phyloP scores from a whole-genome alignment of 352 stramenopile genomes.

The Globisporangium barbulae region DNA sequence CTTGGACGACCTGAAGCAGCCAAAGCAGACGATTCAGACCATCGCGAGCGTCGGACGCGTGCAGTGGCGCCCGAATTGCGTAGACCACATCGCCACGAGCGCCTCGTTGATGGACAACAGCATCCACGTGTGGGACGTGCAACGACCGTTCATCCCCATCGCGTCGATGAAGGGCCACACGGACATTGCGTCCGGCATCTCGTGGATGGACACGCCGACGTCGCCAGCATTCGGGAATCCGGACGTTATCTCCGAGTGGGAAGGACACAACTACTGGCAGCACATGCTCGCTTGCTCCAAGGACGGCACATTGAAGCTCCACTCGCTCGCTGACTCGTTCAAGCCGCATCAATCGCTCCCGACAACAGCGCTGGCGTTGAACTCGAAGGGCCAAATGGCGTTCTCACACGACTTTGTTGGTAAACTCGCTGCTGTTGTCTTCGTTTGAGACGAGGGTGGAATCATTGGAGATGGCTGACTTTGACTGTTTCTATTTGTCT shows the following conservation, averaged over 20 bases:
- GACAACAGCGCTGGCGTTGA: slow-evolving; percentile 70
- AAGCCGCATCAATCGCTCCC: slow-evolving; percentile 80
- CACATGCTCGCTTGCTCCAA: slow-evolving; percentile 88
- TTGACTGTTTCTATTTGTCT: background rate
- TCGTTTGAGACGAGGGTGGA: background rate
- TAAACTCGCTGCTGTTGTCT: slow-evolving; percentile 23
- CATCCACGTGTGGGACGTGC: slow-evolving; percentile 85
- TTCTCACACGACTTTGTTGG: slow-evolving; percentile 84
- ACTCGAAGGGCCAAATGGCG: slow-evolving; percentile 73
- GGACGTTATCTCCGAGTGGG: slow-evolving; percentile 38
- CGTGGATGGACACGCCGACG: slow-evolving; percentile 81
- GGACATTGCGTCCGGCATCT: slow-evolving; percentile 80
- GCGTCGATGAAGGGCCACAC: slow-evolving; percentile 84
- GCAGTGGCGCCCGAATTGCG: slow-evolving; percentile 70
- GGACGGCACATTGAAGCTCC: slow-evolving; percentile 82
- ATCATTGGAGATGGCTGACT: background rate
- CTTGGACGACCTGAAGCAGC: slow-evolving; percentile 61
- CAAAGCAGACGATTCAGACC: slow-evolving; percentile 81
- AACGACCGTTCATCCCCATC: slow-evolving; percentile 80
- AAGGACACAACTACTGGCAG: slow-evolving; percentile 81
- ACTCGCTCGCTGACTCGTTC: slow-evolving; percentile 79
- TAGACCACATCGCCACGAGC: slow-evolving; percentile 82
- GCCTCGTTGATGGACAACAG: slow-evolving; percentile 85
- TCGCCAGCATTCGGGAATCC: slow-evolving; percentile 25
- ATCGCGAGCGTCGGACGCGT: slow-evolving; percentile 84